Percentiles rank a stretch among this genome's conserved stretches.
Evolutionary conservation across 1,139 yeast species (phyloP).

Genomic region (Candida sp.): DNA sequence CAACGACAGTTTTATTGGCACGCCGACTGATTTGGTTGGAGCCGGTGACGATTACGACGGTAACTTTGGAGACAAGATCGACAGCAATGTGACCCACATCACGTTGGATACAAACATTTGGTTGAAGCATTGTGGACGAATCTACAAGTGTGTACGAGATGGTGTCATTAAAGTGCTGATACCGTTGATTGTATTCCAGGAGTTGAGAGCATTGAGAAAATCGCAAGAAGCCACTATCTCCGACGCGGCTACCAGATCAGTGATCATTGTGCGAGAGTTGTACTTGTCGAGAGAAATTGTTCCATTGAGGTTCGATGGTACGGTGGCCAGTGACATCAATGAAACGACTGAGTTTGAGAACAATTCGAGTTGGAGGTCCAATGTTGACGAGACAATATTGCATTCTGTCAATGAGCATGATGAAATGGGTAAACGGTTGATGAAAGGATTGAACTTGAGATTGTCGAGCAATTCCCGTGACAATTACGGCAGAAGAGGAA

Average conservation of each 20-base stretch:
- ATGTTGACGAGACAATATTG: conserved; percentile 63
- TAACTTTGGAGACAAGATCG: conserved; percentile 54
- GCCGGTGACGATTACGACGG: conserved; percentile 30
- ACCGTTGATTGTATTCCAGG: conserved; percentile 81
- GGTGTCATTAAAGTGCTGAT: conserved; percentile 61
- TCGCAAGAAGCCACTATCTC: conserved; percentile 77
- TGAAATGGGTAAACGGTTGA: conserved; percentile 41
- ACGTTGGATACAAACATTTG: conserved; percentile 81
- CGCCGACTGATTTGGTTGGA: conserved; percentile 21
- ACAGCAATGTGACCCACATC: conserved; percentile 57
- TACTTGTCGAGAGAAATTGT: conserved; percentile 57
- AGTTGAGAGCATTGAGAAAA: conserved; percentile 71
- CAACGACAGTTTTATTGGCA: conserved; percentile 26
- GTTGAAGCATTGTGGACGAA: conserved; percentile 80
- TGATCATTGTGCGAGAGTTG: conserved; percentile 71
- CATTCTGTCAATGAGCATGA: conserved; percentile 55
- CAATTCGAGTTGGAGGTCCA: conserved; percentile 66
- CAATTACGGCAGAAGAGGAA: conserved; percentile 3
- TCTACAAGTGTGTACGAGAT: conserved; percentile 70
- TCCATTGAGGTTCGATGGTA: conserved; percentile 59
- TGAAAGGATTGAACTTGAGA: conserved; percentile 38
- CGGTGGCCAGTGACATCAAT: conserved; percentile 57
- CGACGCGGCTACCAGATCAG: conserved; percentile 83
- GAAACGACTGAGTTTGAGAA: conserved; percentile 64
- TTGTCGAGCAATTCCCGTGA: conserved; percentile 15